These are phyloP conservation scores for Salvia hispanica DNA, from an alignment of 257 asterid genomes.

Conservation along the genomic window DNA sequence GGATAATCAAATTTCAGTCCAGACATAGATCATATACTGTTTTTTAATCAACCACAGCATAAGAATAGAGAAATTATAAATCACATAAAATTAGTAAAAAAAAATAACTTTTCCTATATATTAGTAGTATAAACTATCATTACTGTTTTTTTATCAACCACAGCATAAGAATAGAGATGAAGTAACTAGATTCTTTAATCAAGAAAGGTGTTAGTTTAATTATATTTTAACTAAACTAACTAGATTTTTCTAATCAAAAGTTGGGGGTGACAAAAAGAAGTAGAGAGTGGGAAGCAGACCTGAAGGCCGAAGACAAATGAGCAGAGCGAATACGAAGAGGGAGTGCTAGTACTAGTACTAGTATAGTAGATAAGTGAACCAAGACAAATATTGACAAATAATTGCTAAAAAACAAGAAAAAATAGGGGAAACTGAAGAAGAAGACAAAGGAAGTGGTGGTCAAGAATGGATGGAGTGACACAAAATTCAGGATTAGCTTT, in stretches of 20 bases:
- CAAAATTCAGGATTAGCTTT: conserved; percentile 54
- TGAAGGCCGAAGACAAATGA: conserved; percentile 39
- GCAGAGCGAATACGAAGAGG: conserved; percentile 45
- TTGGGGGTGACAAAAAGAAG: too few species aligned
- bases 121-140: too few species aligned
- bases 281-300: conserved; percentile 45
- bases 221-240: conserved; percentile 25
- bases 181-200: neutral
- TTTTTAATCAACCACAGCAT: too few species aligned
- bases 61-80: too few species aligned
- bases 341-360: conserved; percentile 37
- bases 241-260: conserved; percentile 8
- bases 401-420: conserved; percentile 9
- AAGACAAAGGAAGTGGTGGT: conserved; percentile 47
- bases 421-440: conserved; percentile 27
- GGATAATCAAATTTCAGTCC: too few species aligned
- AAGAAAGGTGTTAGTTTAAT: neutral
- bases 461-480: conserved; percentile 29
- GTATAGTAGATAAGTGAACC: conserved; percentile 46
- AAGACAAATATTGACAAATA: conserved; percentile 40
- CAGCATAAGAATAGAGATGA: too few species aligned
- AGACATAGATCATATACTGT: too few species aligned
- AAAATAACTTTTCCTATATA: too few species aligned
- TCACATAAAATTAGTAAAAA: too few species aligned
- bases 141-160: neutral